Evolutionary conservation across 768 basidiomycete genomes (phyloP), one percentile per base, ranked within the genome.

Genomic region (Austroboletus festivus): DNA sequence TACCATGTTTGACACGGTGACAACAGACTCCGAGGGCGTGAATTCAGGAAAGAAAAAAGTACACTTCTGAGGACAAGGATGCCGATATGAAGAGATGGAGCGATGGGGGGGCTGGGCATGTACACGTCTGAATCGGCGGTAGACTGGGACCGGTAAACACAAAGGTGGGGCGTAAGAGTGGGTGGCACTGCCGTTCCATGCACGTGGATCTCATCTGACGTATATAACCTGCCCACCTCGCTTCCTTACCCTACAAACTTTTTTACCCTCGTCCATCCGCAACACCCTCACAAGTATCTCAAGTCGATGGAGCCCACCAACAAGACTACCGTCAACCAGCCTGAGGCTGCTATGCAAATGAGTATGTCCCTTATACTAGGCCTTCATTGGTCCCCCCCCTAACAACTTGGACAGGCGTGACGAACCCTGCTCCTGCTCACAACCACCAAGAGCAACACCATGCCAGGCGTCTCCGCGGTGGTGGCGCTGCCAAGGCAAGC

Each of bases 401-500:
- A 30, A 48, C 46, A 39, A 28, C 23, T 13, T 8, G 33, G 3
- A 3, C 44, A 83, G 81, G 69, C 55, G 71, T 72, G 5, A 73
- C 76, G 70, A 75, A 71, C 62, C 73, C 74, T 15, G 67, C 73
- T 19, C 62, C 73, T 19, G 60, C 68, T 9, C 67, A 72, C 42
- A 69, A 73, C 47, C 70, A 77, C 48, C 70, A 68, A 50, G 68
- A 70, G 39, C 68, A n/a, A n/a, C n/a, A 74, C 50, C 69, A 69
- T 37, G 78, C 81, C 5, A 73, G 72, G 46, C 81, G 85, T 51
- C 62, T 88, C 42, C 81, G 86, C 47, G 86, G 86, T 51, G 86
- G 82, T 59, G 86, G 85, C 52, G 85, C 79, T 39, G 85, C 60
- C 24, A 85, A 79, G 77, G 85, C 84, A 50, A 45, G 54, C 48